Evolutionary conservation across 768 basidiomycete genomes (phyloP), one percentile per base, ranked within the genome.

Genomic region (Amanita thiersii): DNA sequence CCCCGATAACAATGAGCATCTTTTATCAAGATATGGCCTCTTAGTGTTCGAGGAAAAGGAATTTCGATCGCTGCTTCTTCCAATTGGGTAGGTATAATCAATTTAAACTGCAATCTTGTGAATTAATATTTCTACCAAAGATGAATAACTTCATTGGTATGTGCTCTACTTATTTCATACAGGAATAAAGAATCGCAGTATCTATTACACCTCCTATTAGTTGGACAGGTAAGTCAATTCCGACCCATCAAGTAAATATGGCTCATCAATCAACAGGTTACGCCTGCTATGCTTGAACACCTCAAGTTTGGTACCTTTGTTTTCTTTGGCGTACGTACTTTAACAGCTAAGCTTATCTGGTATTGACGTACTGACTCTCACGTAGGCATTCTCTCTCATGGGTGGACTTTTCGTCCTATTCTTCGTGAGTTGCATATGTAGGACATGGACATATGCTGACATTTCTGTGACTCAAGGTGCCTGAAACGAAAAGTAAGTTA

Each of bases 71-170:
- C 79, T 3, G 77, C 81, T 3, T 85, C 81, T 5, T 77, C 79
- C 10, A 86, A 86, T 63, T 86, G 81, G 79, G 77, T 75, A 54
- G 21, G 65, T 59, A 24, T 15, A 12, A 11, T 19, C 12, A 1
- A 5, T 17, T 18, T 30, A 14, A 15, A n/a, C 24, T 10, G 30
- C 9, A 37, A 7, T 3, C 4, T 11, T 31, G 12, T 32, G 29
- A 15, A 34, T 11, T 25, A 19, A 30, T 19, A 23, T 23, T 32
- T 37, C 4, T 43, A n/a, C n/a, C n/a, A 6, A 52, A 79, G 79
- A 82, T 84, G 81, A 82, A 84, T 57, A 84, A 82, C 54, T 84
- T 82, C 56, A 84, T 84, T 50, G 75, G 73, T 74, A 44, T 43
- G 71, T 52, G 14, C n/a, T 19, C 18, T 32, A 35, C 5, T 34